Percentiles rank a stretch among this genome's conserved stretches.
Conservation (phyloP, 108 stramenopile species). For the Schizochytrium sp. region DNA sequence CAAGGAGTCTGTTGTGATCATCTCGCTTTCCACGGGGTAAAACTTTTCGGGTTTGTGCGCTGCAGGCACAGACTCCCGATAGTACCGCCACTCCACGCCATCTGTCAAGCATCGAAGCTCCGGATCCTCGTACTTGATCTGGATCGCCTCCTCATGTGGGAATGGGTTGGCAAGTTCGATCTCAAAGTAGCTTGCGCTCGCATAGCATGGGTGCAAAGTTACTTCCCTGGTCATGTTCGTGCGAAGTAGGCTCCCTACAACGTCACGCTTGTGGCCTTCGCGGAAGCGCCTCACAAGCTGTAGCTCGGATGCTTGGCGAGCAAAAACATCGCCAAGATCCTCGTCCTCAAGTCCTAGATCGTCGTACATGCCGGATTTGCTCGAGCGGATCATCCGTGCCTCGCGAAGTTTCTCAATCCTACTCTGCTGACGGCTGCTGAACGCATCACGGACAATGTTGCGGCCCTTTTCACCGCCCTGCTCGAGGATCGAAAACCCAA, state of each 20-base stretch:
- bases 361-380: constrained; percentile 25
- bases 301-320: constrained; percentile 35
- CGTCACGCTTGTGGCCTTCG: constrained; percentile 49
- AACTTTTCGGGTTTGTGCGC: constrained; percentile 23
- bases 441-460: constrained; percentile 15
- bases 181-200: constrained; percentile 42
- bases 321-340: neutral
- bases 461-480: neutral
- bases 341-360: neutral
- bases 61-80: neutral
- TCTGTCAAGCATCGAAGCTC: constrained; percentile 45
- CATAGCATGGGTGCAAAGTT: constrained; percentile 42
- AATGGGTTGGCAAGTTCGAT: constrained; percentile 51
- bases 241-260: constrained; percentile 40
- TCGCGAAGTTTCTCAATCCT: neutral
- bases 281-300: constrained; percentile 49
- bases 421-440: constrained; percentile 5
- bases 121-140: constrained; percentile 44
- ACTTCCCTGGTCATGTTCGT: constrained; percentile 37
- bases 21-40: constrained; percentile 45
- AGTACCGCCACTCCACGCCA: constrained; percentile 30
- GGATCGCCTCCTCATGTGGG: constrained; percentile 45
- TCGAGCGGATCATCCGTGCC: constrained; percentile 25
- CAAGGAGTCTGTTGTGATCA: constrained; percentile 26
- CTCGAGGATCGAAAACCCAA: neutral